Evolutionary conservation across 1,139 yeast genomes (phyloP).

Genomic region (Diutina scorzettiae): DNA sequence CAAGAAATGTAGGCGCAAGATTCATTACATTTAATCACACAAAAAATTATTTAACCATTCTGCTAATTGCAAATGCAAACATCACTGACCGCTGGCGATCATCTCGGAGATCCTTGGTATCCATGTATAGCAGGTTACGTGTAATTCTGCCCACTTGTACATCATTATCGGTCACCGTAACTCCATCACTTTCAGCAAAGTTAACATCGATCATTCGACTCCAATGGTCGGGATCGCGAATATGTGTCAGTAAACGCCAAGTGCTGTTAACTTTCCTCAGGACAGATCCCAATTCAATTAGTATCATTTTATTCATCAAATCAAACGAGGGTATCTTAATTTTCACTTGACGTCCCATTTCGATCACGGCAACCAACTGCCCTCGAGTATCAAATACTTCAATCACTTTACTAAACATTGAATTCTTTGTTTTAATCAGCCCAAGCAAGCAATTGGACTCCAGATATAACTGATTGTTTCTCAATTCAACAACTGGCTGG

Average conservation of each 20-base stretch:
- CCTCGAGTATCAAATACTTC: background rate
- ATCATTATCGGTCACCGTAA: background rate
- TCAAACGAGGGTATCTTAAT: background rate
- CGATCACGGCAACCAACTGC: background rate
- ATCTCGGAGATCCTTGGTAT: too few species aligned
- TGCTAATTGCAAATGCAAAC: background rate
- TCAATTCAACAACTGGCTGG: too few species aligned
- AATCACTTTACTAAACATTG: too few species aligned
- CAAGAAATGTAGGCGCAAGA: too few species aligned
- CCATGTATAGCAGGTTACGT: too few species aligned
- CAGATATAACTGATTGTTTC: too few species aligned
- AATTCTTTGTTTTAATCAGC: too few species aligned
- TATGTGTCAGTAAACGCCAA: background rate
- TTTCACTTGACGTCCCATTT: background rate
- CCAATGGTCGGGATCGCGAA: background rate
- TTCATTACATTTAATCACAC: too few species aligned
- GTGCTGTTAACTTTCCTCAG: background rate
- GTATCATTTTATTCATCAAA: background rate
- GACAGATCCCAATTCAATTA: background rate
- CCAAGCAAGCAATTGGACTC: too few species aligned
- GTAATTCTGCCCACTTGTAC: too few species aligned
- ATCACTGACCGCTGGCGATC: background rate
- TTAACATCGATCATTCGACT: background rate
- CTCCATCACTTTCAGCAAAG: background rate
- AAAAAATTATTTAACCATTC: background rate